Base-by-base conservation (phyloP, 2,329 filamentous ascomycete genomes). In the Pseudocercospora fuligena region DNA sequence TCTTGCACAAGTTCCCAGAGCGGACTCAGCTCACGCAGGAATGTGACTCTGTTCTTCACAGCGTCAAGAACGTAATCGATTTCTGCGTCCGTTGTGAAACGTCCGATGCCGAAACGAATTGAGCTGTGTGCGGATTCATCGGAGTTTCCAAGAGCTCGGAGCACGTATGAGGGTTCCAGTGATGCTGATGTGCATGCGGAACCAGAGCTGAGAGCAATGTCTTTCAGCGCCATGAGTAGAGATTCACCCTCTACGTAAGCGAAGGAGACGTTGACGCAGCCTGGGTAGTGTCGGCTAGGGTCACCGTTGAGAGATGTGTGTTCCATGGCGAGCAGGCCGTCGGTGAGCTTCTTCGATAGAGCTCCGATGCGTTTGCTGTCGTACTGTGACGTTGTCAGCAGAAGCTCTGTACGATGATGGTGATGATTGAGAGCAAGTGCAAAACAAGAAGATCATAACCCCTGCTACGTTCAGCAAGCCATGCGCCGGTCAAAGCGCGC, bases 161-260 rank as follows among this genome's bases (percentile, higher is more conserved):
- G 87, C 56, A 99, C 95, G 79, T 99, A 99, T 79, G 92, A 97
- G 16, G 95, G 95, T 80, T 99, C 95, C 36, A 99, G 84, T 0
- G 95, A 99, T 0, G 95, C 95, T 4, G 94, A 98, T 1, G 95
- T 99, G 82, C 95, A 99, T 5, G 95, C 95, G 76, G 93, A 97
- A 65, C 95, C 95, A 0, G 95, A 99, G 6, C 94, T 98, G 40
- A 99, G 84, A 0, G 95, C 95, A 80, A 99, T 97, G 73, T 99
- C 95, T 82, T 99, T 99, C 54, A 99, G 83, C 0, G 95, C 95
- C 95, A 99, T 99, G 70, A 99, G 86, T 1, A 99, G 89, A 2
- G 95, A 98, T 81, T 99, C 95, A 72, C 95, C 95, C 81, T 99
- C 95, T 4, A 99, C 93, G 76, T 99, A 99, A 36, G 95, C 94